These are phyloP conservation scores for Kentomonas sorsogonicus DNA, from an alignment of 208 protist genomes.

Conservation along the genomic window DNA sequence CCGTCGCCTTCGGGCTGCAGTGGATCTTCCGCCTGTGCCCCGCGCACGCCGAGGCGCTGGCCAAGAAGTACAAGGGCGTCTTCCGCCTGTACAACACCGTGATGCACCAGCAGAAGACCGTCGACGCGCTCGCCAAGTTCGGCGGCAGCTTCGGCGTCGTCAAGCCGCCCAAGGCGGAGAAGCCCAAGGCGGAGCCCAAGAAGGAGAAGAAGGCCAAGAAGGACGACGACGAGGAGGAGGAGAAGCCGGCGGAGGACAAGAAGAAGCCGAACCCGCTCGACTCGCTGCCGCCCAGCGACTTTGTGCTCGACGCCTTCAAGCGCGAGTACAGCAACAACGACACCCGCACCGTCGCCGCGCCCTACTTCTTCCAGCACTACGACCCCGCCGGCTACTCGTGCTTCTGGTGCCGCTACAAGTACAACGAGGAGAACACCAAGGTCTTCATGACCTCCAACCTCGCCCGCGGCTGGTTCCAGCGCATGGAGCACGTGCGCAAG, in stretches of 20 bases:
- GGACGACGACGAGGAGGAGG: conserved; percentile 38
- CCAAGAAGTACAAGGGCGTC: conserved; percentile 53
- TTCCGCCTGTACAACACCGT: conserved; percentile 77
- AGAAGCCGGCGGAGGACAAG: conserved; percentile 38
- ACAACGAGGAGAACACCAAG: conserved; percentile 79
- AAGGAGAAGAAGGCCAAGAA: conserved; percentile 34
- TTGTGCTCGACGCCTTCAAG: conserved; percentile 73
- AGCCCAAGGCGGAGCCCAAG: conserved; percentile 10
- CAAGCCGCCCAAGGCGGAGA: conserved; percentile 28
- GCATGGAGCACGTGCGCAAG: conserved; percentile 81
- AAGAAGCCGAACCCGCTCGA: conserved; percentile 72
- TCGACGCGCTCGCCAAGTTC: conserved; percentile 46
- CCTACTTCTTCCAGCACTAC: conserved; percentile 65
- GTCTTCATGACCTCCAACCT: conserved; percentile 86
- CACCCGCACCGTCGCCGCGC: conserved; percentile 61
- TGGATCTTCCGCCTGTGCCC: conserved; percentile 36
- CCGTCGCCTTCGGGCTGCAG: conserved; percentile 59
- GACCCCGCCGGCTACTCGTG: conserved; percentile 63
- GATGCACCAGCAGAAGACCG: conserved; percentile 67
- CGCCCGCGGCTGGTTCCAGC: conserved; percentile 76
- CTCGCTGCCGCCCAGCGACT: conserved; percentile 45
- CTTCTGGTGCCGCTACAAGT: conserved; percentile 77
- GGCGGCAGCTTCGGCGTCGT: conserved; percentile 35
- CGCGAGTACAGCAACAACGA: conserved; percentile 76
- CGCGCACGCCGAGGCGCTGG: conserved; percentile 37